phyloP scores from a whole-genome alignment of 768 basidiomycete species.

The Cystofilobasidium bisporidii region DNA sequence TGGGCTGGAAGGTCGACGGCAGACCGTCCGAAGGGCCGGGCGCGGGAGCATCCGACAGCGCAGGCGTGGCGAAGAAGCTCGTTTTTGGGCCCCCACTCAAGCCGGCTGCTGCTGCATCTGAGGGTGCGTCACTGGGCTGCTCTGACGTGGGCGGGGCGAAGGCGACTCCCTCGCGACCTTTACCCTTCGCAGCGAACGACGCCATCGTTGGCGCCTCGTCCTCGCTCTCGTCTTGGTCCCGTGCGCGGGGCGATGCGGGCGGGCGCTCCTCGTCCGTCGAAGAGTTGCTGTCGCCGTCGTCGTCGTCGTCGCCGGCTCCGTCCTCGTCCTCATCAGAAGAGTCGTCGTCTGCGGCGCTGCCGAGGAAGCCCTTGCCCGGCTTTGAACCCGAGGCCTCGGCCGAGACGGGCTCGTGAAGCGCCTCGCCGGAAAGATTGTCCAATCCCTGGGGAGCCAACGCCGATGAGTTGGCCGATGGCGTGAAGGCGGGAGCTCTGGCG shows the following conservation, averaged over 20 bases:
- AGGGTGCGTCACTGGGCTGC: too few relatives aligned
- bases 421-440: background rate
- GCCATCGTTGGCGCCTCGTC: background rate
- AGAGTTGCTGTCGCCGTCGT: conserved; percentile 14
- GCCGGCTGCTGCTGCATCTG: too few relatives aligned
- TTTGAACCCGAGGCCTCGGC: background rate
- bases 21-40: background rate
- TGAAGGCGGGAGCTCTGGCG: conserved; percentile 22
- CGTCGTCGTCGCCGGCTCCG: background rate
- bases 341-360: conserved; percentile 7
- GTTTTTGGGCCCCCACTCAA: too few relatives aligned
- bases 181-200: background rate
- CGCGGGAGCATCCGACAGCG: background rate
- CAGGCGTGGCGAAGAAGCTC: background rate
- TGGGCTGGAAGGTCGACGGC: conserved; percentile 14
- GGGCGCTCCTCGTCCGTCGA: conserved; percentile 1
- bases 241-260: background rate
- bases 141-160: background rate
- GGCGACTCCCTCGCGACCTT: background rate
- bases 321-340: background rate
- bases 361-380: background rate
- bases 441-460: background rate
- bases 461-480: background rate
- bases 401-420: background rate
- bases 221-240: conserved; percentile 17